Conservation (phyloP, 768 basidiomycete species). For the Lactifluus echinatus region DNA sequence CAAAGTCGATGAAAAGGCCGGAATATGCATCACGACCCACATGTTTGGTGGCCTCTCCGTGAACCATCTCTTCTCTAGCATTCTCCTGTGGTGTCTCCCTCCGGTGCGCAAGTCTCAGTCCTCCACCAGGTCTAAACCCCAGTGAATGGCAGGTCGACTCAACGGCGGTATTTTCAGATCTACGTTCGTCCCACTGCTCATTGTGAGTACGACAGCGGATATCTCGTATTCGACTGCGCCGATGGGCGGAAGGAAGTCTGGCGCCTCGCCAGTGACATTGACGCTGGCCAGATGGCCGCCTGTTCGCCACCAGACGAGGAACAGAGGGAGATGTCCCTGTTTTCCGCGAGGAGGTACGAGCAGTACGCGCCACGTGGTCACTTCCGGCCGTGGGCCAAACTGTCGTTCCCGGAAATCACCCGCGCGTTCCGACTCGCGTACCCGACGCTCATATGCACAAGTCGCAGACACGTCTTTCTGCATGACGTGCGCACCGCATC, state of each 20-base stretch:
- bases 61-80: constrained; percentile 40
- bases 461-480: constrained; percentile 39
- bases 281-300: constrained; percentile 1
- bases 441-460: constrained; percentile 51
- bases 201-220: constrained; percentile 66
- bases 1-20: constrained; percentile 60
- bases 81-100: constrained; percentile 55
- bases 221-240: constrained; percentile 57
- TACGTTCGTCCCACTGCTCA: constrained; percentile 55
- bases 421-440: constrained; percentile 60
- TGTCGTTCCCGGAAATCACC: constrained; percentile 37
- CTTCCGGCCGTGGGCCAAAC: constrained; percentile 55
- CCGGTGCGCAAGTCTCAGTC: constrained; percentile 30
- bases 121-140: background rate
- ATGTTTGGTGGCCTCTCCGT: constrained; percentile 50
- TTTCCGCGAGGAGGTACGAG: constrained; percentile 20
- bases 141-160: background rate
- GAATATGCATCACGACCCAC: constrained; percentile 52
- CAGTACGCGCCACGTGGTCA: constrained; percentile 32
- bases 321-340: constrained; percentile 22
- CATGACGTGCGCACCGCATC: constrained; percentile 52
- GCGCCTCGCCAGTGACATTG: constrained; percentile 35
- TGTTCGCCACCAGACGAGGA: constrained; percentile 21
- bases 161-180: constrained; percentile 27
- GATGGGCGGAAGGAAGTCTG: constrained; percentile 62